Base-by-base conservation (phyloP, 768 basidiomycete genomes). In the Collybia nuda region DNA sequence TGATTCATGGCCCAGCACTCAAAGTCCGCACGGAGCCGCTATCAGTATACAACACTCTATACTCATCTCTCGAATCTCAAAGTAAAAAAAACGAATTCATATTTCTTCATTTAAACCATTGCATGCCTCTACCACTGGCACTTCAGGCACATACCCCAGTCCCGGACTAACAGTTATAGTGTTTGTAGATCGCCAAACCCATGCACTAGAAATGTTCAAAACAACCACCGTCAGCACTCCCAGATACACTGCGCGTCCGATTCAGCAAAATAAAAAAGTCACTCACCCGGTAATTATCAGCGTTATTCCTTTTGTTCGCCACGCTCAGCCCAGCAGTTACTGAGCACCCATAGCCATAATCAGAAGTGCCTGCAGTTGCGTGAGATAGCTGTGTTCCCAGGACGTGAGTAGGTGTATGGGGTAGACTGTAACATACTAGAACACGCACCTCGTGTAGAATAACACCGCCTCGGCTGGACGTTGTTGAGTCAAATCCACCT, bases 271-370 rank as follows among this genome's bases (percentile, higher is more conserved):
- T 29, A 2, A 35, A 11, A 22, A 4, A 26, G 7, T 26, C 3
- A 47, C 51, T 1, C 38, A 48, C 51, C 5, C 51, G 17, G 23
- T 52, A 52, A 19, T 52, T 52, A 40, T 52, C 51, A 3, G 51
- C 51, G 19, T 52, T 52, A 23, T 47, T 47, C 2, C 40, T 17
- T 21, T 52, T 52, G 15, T 52, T 5, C 3, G 45, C 45, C n/a
- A 26, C 51, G 17, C 46, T 43, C 11, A 52, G 44, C 6, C 40
- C 28, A 11, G 46, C 46, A 22, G 51, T 41, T 23, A 38, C 46
- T n/a, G 51, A 47, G 46, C 51, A 52, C n/a, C 51, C 51, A n/a
- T 52, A 52, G 18, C 40, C 51, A 28, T 43, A 29, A 15, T 52
- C 51, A 18, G 28, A 5, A 24, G 51, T 52, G 5, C 28, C 40